phyloP scores from a whole-genome alignment of 1,284 basidiomycete species.

The Ustilago nuda region DNA sequence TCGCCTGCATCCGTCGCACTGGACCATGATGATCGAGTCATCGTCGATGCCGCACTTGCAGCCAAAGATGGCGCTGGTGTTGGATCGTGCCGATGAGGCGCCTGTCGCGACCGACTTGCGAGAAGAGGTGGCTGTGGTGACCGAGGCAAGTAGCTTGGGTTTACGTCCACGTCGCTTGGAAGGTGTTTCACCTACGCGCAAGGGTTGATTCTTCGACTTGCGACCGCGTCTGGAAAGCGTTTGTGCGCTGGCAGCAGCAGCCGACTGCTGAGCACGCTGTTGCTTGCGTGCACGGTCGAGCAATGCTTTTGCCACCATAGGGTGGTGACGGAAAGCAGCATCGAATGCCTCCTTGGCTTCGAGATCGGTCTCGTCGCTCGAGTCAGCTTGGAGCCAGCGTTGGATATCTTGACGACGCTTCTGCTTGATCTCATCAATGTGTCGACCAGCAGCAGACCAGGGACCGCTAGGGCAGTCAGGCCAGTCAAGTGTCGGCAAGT shows the following conservation, averaged over 20 bases:
- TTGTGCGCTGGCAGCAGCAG: conserved; percentile 17
- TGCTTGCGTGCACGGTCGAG: conserved; percentile 55
- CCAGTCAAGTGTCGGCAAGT: conserved; percentile 52
- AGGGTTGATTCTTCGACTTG: conserved; percentile 32
- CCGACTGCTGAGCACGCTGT: conserved; percentile 31
- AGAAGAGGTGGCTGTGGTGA: conserved; percentile 35
- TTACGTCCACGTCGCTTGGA: conserved; percentile 42
- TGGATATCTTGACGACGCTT: conserved; percentile 41
- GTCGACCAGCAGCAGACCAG: conserved; percentile 49
- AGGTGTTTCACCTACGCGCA: conserved; percentile 28
- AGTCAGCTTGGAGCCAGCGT: conserved; percentile 52
- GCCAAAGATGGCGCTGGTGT: conserved; percentile 48
- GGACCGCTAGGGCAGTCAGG: conserved; percentile 50
- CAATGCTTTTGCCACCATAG: conserved; percentile 64
- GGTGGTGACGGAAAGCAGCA: conserved; percentile 50
- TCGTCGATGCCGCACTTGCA: conserved; percentile 56
- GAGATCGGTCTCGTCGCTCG: conserved; percentile 38
- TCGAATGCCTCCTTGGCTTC: conserved; percentile 15
- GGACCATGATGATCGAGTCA: conserved; percentile 63
- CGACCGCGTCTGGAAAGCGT: conserved; percentile 33
- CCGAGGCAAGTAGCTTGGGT: conserved; percentile 29
- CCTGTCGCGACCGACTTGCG: conserved; percentile 50
- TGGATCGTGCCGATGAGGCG: conserved; percentile 38
- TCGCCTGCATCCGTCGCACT: conserved; percentile 65
- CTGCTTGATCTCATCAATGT: conserved; percentile 42